These are phyloP conservation scores for Phytophthora pistaciae DNA, from an alignment of 352 stramenopile species.

Conservation along the genomic window DNA sequence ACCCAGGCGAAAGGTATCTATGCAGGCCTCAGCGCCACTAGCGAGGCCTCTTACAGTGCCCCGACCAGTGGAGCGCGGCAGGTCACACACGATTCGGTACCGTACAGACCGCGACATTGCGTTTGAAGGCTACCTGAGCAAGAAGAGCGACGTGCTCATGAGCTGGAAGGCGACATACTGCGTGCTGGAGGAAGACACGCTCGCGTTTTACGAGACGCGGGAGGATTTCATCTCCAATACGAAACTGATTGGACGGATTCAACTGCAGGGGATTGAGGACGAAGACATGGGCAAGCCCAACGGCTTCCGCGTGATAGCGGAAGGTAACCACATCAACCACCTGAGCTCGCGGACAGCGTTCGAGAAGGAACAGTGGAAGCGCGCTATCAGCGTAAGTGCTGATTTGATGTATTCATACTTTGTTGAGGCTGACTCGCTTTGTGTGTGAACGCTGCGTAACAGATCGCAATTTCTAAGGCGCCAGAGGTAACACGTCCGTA, in stretches of 20 bases:
- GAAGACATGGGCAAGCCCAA: slow-evolving; percentile 74
- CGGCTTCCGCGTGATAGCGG: slow-evolving; percentile 71
- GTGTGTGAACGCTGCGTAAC: slow-evolving; percentile 2
- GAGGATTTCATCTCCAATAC: slow-evolving; percentile 87
- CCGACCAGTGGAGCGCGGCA: slow-evolving; percentile 36
- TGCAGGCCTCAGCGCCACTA: neutral
- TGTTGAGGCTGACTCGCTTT: slow-evolving; percentile 8
- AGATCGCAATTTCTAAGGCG: slow-evolving; percentile 70
- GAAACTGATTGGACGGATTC: slow-evolving; percentile 81
- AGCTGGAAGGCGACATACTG: slow-evolving; percentile 83
- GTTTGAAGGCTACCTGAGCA: slow-evolving; percentile 88
- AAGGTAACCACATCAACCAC: slow-evolving; percentile 76
- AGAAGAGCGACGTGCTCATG: slow-evolving; percentile 81
- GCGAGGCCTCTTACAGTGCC: slow-evolving; percentile 8
- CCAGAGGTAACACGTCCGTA: slow-evolving; percentile 52
- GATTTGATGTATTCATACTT: neutral
- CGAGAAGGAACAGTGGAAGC: slow-evolving; percentile 87
- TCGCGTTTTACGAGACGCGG: slow-evolving; percentile 82
- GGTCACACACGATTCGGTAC: slow-evolving; percentile 77
- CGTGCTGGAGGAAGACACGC: slow-evolving; percentile 79
- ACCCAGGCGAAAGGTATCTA: slow-evolving; percentile 10
- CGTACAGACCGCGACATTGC: slow-evolving; percentile 71
- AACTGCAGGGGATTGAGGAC: slow-evolving; percentile 74
- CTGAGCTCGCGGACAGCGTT: slow-evolving; percentile 80
- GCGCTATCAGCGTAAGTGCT: slow-evolving; percentile 60